A percentile compares a stretch with the other conserved stretches of the same genome.
phyloP scores from a whole-genome alignment of 345 rosid species.

The Hypericum androsaemum region DNA sequence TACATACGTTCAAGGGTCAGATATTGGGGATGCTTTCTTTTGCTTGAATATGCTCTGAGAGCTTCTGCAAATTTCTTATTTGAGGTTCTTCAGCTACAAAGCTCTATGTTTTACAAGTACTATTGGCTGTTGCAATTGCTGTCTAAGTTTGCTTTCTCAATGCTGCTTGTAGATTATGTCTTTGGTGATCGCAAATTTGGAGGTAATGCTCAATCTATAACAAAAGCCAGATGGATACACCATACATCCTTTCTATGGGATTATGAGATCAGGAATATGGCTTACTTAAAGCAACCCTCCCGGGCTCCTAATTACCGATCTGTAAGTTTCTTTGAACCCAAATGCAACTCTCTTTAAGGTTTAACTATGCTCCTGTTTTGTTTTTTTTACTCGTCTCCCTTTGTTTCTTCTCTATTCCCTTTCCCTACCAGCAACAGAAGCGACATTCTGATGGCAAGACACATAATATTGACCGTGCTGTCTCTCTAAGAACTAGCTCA shows the following conservation, averaged over 20 bases:
- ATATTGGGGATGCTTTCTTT: no score
- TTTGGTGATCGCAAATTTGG: conserved; percentile 74
- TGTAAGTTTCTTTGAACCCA: conserved; percentile 21
- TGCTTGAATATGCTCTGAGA: no score
- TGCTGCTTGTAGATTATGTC: conserved; percentile 56
- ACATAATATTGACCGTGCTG: neutral
- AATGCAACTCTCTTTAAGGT: neutral
- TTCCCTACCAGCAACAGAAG: no score
- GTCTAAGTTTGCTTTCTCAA: neutral
- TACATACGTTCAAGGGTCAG: no score
- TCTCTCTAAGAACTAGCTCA: neutral
- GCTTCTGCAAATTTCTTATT: no score
- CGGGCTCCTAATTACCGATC: conserved; percentile 55
- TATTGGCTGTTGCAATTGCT: conserved; percentile 44
- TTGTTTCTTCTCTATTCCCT: no score
- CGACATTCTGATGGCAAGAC: no score
- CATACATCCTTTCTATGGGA: conserved; percentile 90
- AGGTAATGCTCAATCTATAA: conserved; percentile 84
- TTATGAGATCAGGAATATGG: conserved; percentile 52
- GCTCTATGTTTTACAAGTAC: no score
- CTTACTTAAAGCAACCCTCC: conserved; percentile 60
- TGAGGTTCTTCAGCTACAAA: no score
- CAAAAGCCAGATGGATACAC: conserved; percentile 64
- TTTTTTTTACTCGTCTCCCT: neutral
- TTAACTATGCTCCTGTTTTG: neutral